These are phyloP conservation scores for Fusarium ambrosium DNA, from an alignment of 2,329 filamentous ascomycete genomes.

Conservation along the genomic window DNA sequence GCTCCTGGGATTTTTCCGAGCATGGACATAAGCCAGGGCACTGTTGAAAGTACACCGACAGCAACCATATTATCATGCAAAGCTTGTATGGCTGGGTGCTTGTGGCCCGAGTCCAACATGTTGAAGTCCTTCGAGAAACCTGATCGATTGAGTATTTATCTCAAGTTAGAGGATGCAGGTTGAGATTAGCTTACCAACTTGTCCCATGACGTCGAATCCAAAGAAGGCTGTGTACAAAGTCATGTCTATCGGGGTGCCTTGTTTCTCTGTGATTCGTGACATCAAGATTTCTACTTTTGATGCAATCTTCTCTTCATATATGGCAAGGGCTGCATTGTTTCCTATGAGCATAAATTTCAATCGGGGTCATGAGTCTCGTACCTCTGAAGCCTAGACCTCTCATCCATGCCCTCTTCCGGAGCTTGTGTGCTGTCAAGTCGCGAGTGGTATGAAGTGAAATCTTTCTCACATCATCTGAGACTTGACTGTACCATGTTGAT, in stretches of 20 bases:
- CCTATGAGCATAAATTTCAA: not conserved
- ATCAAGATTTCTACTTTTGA: constrained; percentile 4
- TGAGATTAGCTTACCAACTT: not conserved
- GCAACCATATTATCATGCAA: constrained; percentile 9
- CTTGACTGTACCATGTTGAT: constrained; percentile 18
- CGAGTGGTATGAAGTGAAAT: constrained; percentile 10
- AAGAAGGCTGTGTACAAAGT: constrained; percentile 5
- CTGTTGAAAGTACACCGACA: constrained; percentile 5
- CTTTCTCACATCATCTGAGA: constrained; percentile 8
- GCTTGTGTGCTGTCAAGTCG: not conserved
- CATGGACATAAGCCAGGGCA: constrained; percentile 15
- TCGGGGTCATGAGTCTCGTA: not conserved
- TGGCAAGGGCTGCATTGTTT: not conserved
- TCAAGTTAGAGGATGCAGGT: not conserved
- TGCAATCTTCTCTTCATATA: constrained; percentile 5
- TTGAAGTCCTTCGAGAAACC: constrained; percentile 12
- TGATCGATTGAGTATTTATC: not conserved
- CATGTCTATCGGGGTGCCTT: constrained; percentile 3
- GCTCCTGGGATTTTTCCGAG: constrained; percentile 15
- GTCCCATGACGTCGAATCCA: constrained; percentile 14
- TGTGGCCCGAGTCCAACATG: constrained; percentile 1
- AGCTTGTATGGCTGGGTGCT: constrained; percentile 2
- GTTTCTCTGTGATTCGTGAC: not conserved
- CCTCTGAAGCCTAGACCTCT: constrained; percentile 4
- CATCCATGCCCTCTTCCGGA: constrained; percentile 15